Conservation (phyloP, 805 yeast genomes). For the Candida ficus region DNA sequence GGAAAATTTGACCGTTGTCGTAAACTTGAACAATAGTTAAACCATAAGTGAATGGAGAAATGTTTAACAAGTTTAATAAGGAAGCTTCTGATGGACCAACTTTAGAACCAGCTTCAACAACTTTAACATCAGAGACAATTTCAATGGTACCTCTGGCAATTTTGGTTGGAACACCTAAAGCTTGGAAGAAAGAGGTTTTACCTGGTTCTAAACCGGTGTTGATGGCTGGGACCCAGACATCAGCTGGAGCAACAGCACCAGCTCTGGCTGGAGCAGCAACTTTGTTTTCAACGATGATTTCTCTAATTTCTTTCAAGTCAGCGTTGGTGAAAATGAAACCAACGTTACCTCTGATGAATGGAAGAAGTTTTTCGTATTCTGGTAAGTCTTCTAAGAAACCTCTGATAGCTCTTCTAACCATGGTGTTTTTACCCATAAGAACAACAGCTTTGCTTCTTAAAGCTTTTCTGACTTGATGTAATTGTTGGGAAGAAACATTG, state of each 20-base stretch:
- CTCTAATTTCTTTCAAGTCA: constrained; percentile 91
- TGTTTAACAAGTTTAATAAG: constrained; percentile 98
- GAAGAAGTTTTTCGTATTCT: constrained; percentile 91
- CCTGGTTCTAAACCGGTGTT: constrained; percentile 99
- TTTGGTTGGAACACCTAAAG: constrained; percentile 99
- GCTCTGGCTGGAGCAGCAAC: constrained; percentile 99
- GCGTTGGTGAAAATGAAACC: constrained; percentile 99
- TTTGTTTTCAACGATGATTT: constrained; percentile 80
- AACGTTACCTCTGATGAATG: constrained; percentile 95
- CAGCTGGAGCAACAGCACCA: constrained; percentile 98
- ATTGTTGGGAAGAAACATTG: constrained; percentile 99
- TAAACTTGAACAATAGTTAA: constrained; percentile 93
- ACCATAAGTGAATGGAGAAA: constrained; percentile 99
- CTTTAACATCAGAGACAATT: constrained; percentile 95
- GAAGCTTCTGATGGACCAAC: constrained; percentile 99
- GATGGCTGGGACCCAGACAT: constrained; percentile 97
- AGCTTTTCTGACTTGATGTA: constrained; percentile 98
- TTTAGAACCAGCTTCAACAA: constrained; percentile 76
- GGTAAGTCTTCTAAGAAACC: constrained; percentile 91
- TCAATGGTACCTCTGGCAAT: constrained; percentile 99
- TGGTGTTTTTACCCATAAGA: constrained; percentile 99
- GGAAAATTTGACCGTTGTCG: constrained; percentile 98
- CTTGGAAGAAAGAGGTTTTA: constrained; percentile 99
- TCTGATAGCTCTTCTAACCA: constrained; percentile 99
- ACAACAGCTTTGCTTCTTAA: constrained; percentile 94